A percentile compares a stretch with the other conserved stretches of the same genome.
Evolutionary conservation across 306 rosid species (phyloP).

Genomic region (Geum urbanum): DNA sequence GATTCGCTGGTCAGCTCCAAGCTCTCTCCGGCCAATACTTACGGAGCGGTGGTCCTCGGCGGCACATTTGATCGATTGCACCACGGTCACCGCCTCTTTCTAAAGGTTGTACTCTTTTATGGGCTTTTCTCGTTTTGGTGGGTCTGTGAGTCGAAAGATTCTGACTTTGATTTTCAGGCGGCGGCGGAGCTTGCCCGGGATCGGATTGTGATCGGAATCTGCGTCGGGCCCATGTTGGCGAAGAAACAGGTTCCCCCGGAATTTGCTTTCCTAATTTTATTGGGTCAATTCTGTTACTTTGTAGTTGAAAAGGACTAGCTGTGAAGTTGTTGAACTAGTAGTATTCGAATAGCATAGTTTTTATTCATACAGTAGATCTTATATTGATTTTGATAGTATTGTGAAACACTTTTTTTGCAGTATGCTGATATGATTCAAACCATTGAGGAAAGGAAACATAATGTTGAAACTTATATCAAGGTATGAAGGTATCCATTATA

Average conservation of each 20-base stretch:
- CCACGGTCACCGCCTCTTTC: constrained; percentile 88
- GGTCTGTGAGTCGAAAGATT: constrained; percentile 6
- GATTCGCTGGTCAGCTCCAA: constrained; percentile 38
- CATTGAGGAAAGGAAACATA: constrained; percentile 59
- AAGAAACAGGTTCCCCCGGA: constrained; percentile 51
- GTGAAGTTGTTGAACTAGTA: neutral
- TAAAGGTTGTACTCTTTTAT: constrained; percentile 46
- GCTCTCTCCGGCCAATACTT: constrained; percentile 71
- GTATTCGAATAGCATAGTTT: neutral
- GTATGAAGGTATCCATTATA: constrained; percentile 27
- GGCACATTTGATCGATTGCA: constrained; percentile 93
- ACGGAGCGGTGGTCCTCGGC: constrained; percentile 73
- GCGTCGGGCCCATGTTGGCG: constrained; percentile 81
- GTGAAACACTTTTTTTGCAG: constrained; percentile 34
- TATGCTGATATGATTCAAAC: constrained; percentile 74
- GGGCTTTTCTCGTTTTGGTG: neutral
- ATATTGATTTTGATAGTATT: too few species aligned
- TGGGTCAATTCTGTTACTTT: neutral
- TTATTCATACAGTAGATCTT: constrained; percentile 8
- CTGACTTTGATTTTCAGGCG: constrained; percentile 35
- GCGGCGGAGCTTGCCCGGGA: constrained; percentile 62
- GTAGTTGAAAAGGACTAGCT: neutral
- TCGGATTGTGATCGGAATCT: constrained; percentile 72
- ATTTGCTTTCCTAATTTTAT: neutral
- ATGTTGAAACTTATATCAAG: constrained; percentile 70